Percentiles rank a stretch among this genome's conserved stretches.
Conservation (phyloP, 345 rosid genomes). For the Citrus hindsii region DNA sequence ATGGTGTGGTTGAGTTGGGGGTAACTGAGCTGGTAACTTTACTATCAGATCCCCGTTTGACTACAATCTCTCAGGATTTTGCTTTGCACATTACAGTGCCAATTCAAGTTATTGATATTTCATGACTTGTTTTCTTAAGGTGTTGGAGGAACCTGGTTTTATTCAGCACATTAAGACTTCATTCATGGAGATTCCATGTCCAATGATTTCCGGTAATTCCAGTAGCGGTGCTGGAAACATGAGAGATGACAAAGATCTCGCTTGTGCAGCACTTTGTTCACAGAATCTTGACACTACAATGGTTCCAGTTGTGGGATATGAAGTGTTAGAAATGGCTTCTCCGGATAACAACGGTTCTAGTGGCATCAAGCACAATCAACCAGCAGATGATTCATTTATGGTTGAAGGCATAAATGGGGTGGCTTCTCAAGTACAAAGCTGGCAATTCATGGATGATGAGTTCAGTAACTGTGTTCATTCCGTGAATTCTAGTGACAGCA, state of each 20-base stretch:
- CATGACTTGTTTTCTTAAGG: conserved; percentile 34
- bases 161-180: conserved; percentile 53
- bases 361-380: conserved; percentile 39
- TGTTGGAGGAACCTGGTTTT: conserved; percentile 67
- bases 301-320: conserved; percentile 36
- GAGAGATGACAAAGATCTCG: conserved; percentile 21
- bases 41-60: neutral
- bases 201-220: conserved; percentile 27
- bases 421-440: conserved; percentile 68
- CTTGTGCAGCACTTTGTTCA: conserved; percentile 29
- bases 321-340: conserved; percentile 43
- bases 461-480: conserved; percentile 57
- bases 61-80: neutral
- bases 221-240: conserved; percentile 15
- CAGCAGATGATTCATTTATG: conserved; percentile 50
- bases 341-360: conserved; percentile 29
- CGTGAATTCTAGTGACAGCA: conserved; percentile 66
- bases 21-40: conserved; percentile 68
- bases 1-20: conserved; percentile 87
- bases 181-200: conserved; percentile 50
- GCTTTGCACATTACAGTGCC: neutral
- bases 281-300: conserved; percentile 30
- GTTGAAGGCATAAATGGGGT: conserved; percentile 50
- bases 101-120: conserved; percentile 7
- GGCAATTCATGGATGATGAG: conserved; percentile 71